These are phyloP conservation scores for Ceratocystis ficicola DNA, from an alignment of 2,329 filamentous ascomycete genomes.

Conservation along the genomic window DNA sequence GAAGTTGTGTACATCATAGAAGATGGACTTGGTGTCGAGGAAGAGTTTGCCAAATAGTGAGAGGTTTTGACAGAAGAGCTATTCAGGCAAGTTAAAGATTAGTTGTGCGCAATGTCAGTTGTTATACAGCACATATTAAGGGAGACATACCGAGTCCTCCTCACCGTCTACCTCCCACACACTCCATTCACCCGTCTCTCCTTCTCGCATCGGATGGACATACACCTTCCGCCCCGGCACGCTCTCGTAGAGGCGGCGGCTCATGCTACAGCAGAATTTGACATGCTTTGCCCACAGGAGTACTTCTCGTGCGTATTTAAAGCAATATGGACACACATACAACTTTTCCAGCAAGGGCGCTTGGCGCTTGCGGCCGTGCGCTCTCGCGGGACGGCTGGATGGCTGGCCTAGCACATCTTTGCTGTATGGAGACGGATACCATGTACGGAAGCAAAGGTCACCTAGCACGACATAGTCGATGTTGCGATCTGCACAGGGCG, in stretches of 20 bases:
- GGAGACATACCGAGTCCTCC: conserved; percentile 49
- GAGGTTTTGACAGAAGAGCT: conserved; percentile 87
- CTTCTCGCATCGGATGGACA: conserved; percentile 41
- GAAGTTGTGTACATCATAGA: conserved; percentile 91
- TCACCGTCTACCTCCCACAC: conserved; percentile 92
- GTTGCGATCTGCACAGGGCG: conserved; percentile 48
- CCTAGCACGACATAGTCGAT: conserved; percentile 80
- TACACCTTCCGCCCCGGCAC: conserved; percentile 66
- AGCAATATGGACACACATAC: conserved; percentile 85
- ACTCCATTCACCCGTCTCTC: conserved; percentile 61
- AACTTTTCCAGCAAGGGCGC: conserved; percentile 49
- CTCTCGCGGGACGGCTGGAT: conserved; percentile 22
- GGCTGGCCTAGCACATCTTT: conserved; percentile 51
- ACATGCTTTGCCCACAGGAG: conserved; percentile 48
- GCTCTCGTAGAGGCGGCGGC: conserved; percentile 27
- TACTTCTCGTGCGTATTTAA: conserved; percentile 69
- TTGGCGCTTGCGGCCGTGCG: conserved; percentile 28
- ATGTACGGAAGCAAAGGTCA: conserved; percentile 70
- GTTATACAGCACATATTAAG: background rate
- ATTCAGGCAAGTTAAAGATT: background rate
- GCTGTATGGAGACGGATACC: conserved; percentile 85
- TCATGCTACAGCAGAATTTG: conserved; percentile 35
- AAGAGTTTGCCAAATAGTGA: conserved; percentile 96
- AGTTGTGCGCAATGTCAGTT: conserved; percentile 13
- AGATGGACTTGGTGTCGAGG: conserved; percentile 95